Percentiles rank a stretch among this genome's conserved stretches.
Evolutionary conservation across 2,329 filamentous ascomycete species (phyloP).

Genomic region (Talaromyces rugulosus): DNA sequence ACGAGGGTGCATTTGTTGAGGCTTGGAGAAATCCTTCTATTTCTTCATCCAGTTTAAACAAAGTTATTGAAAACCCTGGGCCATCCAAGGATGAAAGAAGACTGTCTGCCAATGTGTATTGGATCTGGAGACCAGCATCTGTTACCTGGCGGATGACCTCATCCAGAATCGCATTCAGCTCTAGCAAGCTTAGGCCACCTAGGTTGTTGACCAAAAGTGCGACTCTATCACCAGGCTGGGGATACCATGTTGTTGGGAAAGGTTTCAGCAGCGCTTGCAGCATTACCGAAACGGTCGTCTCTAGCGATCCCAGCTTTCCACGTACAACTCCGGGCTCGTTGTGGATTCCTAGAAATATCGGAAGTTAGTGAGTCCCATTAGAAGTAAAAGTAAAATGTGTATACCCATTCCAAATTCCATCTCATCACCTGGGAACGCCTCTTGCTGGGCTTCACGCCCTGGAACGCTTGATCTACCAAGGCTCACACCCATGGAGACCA

Average conservation of each 20-base stretch:
- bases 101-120: background rate
- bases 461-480: background rate
- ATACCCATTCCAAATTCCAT: background rate
- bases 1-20: background rate
- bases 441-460: background rate
- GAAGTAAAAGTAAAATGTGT: background rate
- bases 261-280: background rate
- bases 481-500: background rate
- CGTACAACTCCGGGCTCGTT: background rate
- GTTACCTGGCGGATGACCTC: background rate
- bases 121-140: background rate
- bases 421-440: background rate
- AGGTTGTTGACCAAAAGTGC: background rate
- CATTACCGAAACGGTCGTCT: background rate
- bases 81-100: slow-evolving; percentile 4
- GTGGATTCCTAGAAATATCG: background rate
- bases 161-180: background rate
- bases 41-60: slow-evolving; percentile 1
- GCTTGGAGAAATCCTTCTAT: background rate
- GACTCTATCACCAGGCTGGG: background rate
- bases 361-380: background rate
- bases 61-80: slow-evolving; percentile 1
- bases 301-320: background rate
- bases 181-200: background rate
- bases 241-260: background rate